phyloP scores from a whole-genome alignment of 768 basidiomycete genomes.

The Trametes cinnabarina region DNA sequence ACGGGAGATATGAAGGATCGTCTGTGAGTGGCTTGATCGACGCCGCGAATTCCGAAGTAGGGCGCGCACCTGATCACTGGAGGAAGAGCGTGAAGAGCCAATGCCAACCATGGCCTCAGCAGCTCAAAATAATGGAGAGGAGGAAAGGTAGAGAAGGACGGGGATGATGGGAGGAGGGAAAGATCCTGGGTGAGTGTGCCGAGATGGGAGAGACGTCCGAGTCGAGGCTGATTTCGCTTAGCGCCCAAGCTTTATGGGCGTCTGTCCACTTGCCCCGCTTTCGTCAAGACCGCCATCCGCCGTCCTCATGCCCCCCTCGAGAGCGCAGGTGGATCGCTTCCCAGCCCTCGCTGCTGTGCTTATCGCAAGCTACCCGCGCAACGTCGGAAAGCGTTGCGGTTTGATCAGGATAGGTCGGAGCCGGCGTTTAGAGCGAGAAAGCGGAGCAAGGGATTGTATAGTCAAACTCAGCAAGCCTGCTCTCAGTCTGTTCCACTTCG shows the following conservation, averaged over 20 bases:
- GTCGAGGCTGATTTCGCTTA: background rate
- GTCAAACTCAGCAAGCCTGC: background rate
- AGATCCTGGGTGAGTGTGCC: background rate
- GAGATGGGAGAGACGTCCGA: background rate
- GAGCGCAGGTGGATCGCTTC: background rate
- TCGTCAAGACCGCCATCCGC: background rate
- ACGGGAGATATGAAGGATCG: constrained; percentile 4
- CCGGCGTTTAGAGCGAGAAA: background rate
- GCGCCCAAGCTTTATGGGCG: constrained; percentile 7
- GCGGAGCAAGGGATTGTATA: background rate
- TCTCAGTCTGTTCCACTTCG: too few species aligned
- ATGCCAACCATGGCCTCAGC: constrained; percentile 17
- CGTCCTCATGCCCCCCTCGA: background rate
- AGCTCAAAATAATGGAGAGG: constrained; percentile 2
- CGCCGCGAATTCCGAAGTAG: background rate
- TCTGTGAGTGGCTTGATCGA: constrained; percentile 6
- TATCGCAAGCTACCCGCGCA: background rate
- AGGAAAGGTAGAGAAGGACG: background rate
- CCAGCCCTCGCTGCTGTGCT: constrained; percentile 6
- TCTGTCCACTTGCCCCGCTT: constrained; percentile 1
- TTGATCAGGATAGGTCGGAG: background rate
- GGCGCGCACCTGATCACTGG: constrained; percentile 8
- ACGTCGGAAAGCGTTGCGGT: background rate
- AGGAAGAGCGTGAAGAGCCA: constrained; percentile 8
- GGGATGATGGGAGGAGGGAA: background rate